Evolutionary conservation across 345 rosid genomes (phyloP).

Genomic region (Microthlaspi erraticum): DNA sequence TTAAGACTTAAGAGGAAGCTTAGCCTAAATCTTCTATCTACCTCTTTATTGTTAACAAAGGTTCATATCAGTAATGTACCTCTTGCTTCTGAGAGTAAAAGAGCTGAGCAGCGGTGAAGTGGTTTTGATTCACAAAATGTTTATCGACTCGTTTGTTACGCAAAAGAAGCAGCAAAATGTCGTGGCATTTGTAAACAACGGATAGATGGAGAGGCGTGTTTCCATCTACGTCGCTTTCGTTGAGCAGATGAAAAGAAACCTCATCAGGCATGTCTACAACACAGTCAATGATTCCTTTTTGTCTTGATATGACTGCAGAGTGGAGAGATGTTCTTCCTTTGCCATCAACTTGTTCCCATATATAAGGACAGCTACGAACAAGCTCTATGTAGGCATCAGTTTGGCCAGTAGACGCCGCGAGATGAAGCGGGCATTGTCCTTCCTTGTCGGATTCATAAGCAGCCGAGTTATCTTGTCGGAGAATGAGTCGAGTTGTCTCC

Average conservation of each 20-base stretch:
- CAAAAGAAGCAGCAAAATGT: constrained; percentile 34
- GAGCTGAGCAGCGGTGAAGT: constrained; percentile 45
- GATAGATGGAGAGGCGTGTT: constrained; percentile 55
- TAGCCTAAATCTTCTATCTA: no score
- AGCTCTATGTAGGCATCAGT: constrained; percentile 27
- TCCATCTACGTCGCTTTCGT: constrained; percentile 46
- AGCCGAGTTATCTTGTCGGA: constrained; percentile 34
- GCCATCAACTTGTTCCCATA: constrained; percentile 39
- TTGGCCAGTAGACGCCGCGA: constrained; percentile 28
- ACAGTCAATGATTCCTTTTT: constrained; percentile 27
- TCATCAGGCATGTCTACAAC: constrained; percentile 25
- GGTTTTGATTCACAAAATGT: constrained; percentile 38
- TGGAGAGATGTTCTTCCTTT: constrained; percentile 44
- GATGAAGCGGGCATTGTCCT: constrained; percentile 39
- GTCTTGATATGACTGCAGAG: constrained; percentile 44
- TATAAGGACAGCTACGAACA: constrained; percentile 28
- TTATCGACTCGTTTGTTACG: constrained; percentile 42
- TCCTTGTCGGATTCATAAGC: constrained; percentile 33
- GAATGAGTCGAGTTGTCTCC: constrained; percentile 19
- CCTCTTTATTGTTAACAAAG: no score
- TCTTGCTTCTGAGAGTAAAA: constrained; percentile 36
- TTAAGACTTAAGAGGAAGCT: no score
- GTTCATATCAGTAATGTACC: constrained; percentile 16
- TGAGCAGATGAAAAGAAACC: constrained; percentile 35
- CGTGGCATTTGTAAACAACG: constrained; percentile 32